A percentile compares a stretch with the other conserved stretches of the same genome.
Conservation (phyloP, 2,329 filamentous ascomycete species). For the Microcera coccophila region DNA sequence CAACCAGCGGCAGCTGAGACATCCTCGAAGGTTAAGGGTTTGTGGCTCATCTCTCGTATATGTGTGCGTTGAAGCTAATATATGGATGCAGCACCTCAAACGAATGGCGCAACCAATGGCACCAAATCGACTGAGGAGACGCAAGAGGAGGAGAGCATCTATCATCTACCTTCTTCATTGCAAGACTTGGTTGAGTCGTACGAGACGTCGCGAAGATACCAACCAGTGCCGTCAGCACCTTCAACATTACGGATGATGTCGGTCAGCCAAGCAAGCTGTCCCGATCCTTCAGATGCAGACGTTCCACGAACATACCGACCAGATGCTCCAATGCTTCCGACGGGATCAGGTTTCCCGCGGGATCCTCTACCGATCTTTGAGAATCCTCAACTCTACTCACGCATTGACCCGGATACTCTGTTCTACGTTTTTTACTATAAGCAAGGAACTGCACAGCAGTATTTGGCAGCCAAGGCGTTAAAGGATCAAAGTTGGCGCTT, state of each 20-base stretch:
- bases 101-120: conserved; percentile 53
- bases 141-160: conserved; percentile 73
- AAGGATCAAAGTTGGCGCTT: conserved; percentile 99
- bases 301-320: conserved; percentile 81
- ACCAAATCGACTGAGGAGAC: conserved; percentile 43
- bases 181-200: conserved; percentile 90
- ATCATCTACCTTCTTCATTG: conserved; percentile 83
- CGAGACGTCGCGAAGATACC: conserved; percentile 73
- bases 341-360: conserved; percentile 81
- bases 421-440: conserved; percentile 99
- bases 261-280: conserved; percentile 68
- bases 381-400: conserved; percentile 78
- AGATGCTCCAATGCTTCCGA: conserved; percentile 69
- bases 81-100: conserved; percentile 34
- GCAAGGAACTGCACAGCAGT: conserved; percentile 93
- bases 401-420: conserved; percentile 91
- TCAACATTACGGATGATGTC: conserved; percentile 71
- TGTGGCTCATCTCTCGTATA: conserved; percentile 7
- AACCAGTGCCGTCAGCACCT: conserved; percentile 57
- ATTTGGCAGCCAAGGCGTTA: conserved; percentile 89
- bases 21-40: conserved; percentile 50
- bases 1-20: conserved; percentile 39
- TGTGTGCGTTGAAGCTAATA: conserved; percentile 9
- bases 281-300: conserved; percentile 75
- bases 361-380: conserved; percentile 90